Evolutionary conservation across 1,139 yeast species (phyloP), one percentile per base, ranked within the genome.

Genomic region (Debaryomycetaceae sp.): DNA sequence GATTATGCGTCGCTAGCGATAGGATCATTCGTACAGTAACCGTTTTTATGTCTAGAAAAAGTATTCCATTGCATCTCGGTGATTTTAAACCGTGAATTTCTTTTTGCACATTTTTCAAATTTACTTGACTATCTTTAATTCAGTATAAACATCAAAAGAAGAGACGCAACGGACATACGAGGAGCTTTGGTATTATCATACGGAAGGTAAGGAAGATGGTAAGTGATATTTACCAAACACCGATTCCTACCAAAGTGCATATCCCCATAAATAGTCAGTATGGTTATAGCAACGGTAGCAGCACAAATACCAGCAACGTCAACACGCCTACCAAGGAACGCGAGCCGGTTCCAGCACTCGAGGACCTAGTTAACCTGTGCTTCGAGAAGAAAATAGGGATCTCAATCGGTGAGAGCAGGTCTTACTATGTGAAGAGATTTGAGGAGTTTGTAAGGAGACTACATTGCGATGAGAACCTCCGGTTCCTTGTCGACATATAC

Each of bases 391-490:
- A 65, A 1, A 53, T 62, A 9, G 49, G 55, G 38, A 54, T 55
- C 42, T 45, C 63, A 11, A 42, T 48, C 13, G 57, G 56, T 35
- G 42, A 45, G 1, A 24, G 42, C 2, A 53, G 51, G 36, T 33
- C 49, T n/a, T 43, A 48, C 9, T 43, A 54, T 27, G 58, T 61
- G 7, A 51, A 52, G 23, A 49, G 49, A 20, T 66, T 66, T 38
- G 55, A 53, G 33, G 50, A 53, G 8, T 62, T 52, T 42, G 49
- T 59, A 6, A 42, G 41, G 13, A 51, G 60, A 9, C 51, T 64
- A 14, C 80, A 75, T 51, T 72, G 78, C 53, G 65, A 64, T 47
- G 82, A 77, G 55, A 76, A 75, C 54, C 61, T 77, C 40, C 56
- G 64, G 41, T 77, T 77, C 49, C 57, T 77, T 37, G 63, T 76